These are phyloP conservation scores for Tympanopsis confertula DNA, from an alignment of 2,329 filamentous ascomycete genomes.

Conservation along the genomic window DNA sequence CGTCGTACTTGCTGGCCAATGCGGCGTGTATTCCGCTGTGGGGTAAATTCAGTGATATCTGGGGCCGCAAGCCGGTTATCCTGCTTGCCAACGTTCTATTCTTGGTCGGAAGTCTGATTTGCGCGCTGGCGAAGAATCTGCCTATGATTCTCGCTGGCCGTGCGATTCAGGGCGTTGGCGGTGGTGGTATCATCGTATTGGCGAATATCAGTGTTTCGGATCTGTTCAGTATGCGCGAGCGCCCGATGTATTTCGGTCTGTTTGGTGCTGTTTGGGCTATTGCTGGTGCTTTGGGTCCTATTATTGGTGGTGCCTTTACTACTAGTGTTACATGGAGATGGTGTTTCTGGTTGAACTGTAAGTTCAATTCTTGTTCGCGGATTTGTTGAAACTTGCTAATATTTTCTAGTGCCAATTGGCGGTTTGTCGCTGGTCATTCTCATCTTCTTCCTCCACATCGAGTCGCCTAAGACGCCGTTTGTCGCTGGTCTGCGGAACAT, in stretches of 20 bases:
- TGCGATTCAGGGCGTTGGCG: slow-evolving; percentile 38
- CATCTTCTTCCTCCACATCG: slow-evolving; percentile 52
- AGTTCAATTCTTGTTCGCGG: slow-evolving; percentile 15
- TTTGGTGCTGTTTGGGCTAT: slow-evolving; percentile 58
- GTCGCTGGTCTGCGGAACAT: slow-evolving; percentile 47
- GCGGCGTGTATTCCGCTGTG: slow-evolving; percentile 60
- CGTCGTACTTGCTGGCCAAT: slow-evolving; percentile 59
- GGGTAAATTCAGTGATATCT: slow-evolving; percentile 51
- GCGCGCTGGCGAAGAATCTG: slow-evolving; percentile 31
- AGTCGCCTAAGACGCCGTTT: slow-evolving; percentile 53
- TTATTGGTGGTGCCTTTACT: slow-evolving; percentile 56
- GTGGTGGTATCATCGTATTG: slow-evolving; percentile 36
- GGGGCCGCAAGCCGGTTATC: slow-evolving; percentile 41
- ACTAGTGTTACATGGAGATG: slow-evolving; percentile 47
- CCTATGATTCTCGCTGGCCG: slow-evolving; percentile 32
- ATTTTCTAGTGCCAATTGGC: slow-evolving; percentile 27
- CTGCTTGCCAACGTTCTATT: slow-evolving; percentile 35
- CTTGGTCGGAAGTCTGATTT: slow-evolving; percentile 36
- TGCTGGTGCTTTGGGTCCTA: slow-evolving; percentile 52
- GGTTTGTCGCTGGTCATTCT: slow-evolving; percentile 45
- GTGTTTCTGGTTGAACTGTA: slow-evolving; percentile 44
- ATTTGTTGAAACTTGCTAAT: background rate
- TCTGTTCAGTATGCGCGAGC: slow-evolving; percentile 31
- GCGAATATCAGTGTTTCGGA: slow-evolving; percentile 42
- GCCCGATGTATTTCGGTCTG: slow-evolving; percentile 45